Evolutionary conservation across 139 green algal species (phyloP).

Genomic region (Micractinium conductrix): DNA sequence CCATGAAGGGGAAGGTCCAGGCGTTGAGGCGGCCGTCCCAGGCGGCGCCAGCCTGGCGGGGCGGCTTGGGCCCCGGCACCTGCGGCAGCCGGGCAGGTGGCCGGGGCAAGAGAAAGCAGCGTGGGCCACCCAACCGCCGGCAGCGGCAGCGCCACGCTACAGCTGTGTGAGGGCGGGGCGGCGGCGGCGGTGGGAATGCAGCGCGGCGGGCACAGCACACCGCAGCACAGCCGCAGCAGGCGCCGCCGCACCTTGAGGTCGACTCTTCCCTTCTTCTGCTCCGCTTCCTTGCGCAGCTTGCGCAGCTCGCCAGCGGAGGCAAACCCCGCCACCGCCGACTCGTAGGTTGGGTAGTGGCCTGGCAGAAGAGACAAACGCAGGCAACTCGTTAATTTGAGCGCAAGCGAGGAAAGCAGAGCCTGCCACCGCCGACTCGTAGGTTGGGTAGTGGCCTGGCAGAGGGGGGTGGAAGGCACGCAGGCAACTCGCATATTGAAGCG

Average conservation of each 20-base stretch:
- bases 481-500: too few species aligned
- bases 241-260: too few species aligned
- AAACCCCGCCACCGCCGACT: slow-evolving; percentile 69
- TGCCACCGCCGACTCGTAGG: slow-evolving; percentile 65
- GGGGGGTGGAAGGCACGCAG: too few species aligned
- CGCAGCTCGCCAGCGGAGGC: slow-evolving; percentile 43
- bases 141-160: background rate
- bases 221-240: background rate
- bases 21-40: slow-evolving; percentile 38
- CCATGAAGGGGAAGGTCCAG: slow-evolving; percentile 70
- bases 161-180: background rate
- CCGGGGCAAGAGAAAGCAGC: too few species aligned
- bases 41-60: background rate
- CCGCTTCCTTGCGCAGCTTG: slow-evolving; percentile 36
- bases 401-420: slow-evolving; percentile 45
- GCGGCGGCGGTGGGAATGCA: too few species aligned
- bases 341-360: slow-evolving; percentile 53
- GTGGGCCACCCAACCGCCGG: too few species aligned
- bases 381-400: too few species aligned
- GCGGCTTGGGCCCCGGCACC: slow-evolving; percentile 38
- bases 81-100: background rate
- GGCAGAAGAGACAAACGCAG: background rate
- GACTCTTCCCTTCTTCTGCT: background rate
- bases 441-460: slow-evolving; percentile 38
- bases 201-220: background rate